Conservation (phyloP, 2,329 filamentous ascomycete species). For the Gyromitra esculenta region DNA sequence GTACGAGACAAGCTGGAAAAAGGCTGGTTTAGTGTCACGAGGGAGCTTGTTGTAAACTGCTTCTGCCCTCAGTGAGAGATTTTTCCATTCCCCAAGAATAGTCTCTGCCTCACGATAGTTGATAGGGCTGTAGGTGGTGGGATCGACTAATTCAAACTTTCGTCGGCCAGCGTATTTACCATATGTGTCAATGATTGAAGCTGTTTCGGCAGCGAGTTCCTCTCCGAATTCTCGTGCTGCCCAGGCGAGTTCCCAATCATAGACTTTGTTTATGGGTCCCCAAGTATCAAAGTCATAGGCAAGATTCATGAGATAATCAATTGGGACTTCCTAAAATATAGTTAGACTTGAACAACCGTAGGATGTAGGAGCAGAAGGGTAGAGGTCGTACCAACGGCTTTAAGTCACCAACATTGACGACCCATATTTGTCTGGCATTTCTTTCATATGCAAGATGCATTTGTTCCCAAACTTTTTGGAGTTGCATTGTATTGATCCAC, state of each 20-base stretch:
- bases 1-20: constrained; percentile 71
- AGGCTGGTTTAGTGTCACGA: constrained; percentile 66
- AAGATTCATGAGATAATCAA: constrained; percentile 74
- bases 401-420: constrained; percentile 74
- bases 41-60: constrained; percentile 67
- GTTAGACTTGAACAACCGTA: constrained; percentile 13
- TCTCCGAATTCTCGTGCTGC: constrained; percentile 69
- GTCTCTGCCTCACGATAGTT: constrained; percentile 73
- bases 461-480: constrained; percentile 73
- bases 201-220: constrained; percentile 64
- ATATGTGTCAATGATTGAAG: constrained; percentile 67
- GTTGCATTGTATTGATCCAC: constrained; percentile 73
- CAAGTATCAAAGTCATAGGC: constrained; percentile 69
- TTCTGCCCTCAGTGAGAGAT: constrained; percentile 67
- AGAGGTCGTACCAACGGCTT: constrained; percentile 66
- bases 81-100: constrained; percentile 68
- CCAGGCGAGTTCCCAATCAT: constrained; percentile 68
- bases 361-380: background rate
- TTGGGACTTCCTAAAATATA: constrained; percentile 66
- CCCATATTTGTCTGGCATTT: constrained; percentile 71
- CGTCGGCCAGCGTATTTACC: constrained; percentile 68
- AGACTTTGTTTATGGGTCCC: constrained; percentile 63
- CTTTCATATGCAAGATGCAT: constrained; percentile 71
- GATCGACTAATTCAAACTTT: constrained; percentile 72
- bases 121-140: constrained; percentile 69